phyloP scores from a whole-genome alignment of 257 asterid species.

The Solanum pinnatisectum region DNA sequence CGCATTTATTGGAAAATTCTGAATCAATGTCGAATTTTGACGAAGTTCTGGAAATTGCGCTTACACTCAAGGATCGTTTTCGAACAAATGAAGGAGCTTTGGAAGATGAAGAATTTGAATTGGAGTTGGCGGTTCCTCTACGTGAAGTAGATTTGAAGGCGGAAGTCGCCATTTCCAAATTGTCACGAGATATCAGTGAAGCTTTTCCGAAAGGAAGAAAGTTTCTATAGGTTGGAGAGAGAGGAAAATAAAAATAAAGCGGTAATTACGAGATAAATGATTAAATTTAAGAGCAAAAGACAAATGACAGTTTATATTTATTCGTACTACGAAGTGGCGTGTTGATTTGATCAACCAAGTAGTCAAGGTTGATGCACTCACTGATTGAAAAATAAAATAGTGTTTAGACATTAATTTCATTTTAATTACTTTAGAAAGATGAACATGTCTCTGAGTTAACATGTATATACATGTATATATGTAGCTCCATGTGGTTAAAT shows the following conservation, averaged over 20 bases:
- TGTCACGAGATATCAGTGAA: not conserved
- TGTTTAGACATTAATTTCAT: not conserved
- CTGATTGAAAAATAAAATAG: not conserved
- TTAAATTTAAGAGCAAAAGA: not conserved
- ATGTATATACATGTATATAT: too few relatives aligned
- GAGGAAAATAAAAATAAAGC: not conserved
- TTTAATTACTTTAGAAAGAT: too few relatives aligned
- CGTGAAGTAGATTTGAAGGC: constrained; percentile 70
- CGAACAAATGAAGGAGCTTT: constrained; percentile 19
- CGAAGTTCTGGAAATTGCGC: constrained; percentile 44
- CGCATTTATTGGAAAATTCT: constrained; percentile 57
- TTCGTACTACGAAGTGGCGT: not conserved
- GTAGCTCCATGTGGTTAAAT: not conserved
- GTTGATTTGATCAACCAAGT: not conserved
- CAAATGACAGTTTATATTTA: not conserved
- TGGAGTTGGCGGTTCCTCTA: constrained; percentile 23
- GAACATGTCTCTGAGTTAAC: not conserved
- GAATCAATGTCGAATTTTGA: constrained; percentile 23
- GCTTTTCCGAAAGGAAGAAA: not conserved
- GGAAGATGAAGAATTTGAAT: constrained; percentile 1
- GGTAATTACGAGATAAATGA: not conserved
- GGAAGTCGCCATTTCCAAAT: constrained; percentile 37
- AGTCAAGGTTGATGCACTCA: not conserved
- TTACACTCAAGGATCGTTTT: constrained; percentile 67
- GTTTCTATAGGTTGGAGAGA: not conserved